A percentile compares a stretch with the other conserved stretches of the same genome.
Conservation (phyloP, 805 yeast species). For the Saccharomycopsis fibuligera region DNA sequence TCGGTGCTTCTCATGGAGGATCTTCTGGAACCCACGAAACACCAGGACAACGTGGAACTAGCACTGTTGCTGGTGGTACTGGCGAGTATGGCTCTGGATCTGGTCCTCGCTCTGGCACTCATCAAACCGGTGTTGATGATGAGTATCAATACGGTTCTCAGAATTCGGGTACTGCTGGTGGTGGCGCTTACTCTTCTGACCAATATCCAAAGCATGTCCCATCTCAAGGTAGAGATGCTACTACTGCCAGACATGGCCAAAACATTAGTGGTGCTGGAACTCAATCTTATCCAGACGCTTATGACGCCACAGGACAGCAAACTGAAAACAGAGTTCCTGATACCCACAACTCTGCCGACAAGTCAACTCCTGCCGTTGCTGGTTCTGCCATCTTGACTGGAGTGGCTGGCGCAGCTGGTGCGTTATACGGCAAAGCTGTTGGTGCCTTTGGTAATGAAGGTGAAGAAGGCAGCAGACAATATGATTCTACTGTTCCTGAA, state of each 20-base stretch:
- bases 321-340: neutral
- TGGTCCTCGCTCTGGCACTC: no score
- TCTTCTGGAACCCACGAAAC: no score
- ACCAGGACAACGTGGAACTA: no score
- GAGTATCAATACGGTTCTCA: neutral
- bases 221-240: neutral
- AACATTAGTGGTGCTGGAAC: neutral
- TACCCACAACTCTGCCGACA: neutral
- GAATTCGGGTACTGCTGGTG: neutral
- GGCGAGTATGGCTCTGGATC: no score
- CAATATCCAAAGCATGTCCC: neutral
- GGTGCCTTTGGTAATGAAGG: neutral
- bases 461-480: neutral
- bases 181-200: neutral
- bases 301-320: neutral
- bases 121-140: no score
- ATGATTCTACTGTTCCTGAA: no score
- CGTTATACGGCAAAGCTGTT: neutral
- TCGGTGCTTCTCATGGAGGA: no score
- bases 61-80: no score
- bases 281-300: neutral
- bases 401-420: slow-evolving; percentile 1
- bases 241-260: neutral
- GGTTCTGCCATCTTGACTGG: neutral
- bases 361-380: neutral